Percentiles rank a stretch among this genome's conserved stretches.
phyloP scores from a whole-genome alignment of 129 eudicot genomes.

The Escallonia herrerae region DNA sequence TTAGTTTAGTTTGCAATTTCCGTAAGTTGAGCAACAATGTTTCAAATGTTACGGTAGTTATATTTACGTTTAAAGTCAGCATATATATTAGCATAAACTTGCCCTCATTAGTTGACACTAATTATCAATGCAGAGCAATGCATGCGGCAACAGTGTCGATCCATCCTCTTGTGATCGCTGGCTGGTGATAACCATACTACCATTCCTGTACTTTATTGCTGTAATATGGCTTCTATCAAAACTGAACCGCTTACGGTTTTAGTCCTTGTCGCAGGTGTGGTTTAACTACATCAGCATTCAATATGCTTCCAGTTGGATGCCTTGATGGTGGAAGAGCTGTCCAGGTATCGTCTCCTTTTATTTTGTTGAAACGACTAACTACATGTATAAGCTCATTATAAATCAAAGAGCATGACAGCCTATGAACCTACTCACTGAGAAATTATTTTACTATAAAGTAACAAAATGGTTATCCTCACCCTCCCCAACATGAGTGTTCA shows the following conservation, averaged over 20 bases:
- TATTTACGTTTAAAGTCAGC: too few relatives aligned
- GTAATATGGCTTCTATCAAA: slow-evolving; percentile 8
- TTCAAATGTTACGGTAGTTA: too few relatives aligned
- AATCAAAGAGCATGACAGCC: background rate
- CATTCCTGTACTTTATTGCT: slow-evolving; percentile 20
- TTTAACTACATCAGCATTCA: slow-evolving; percentile 89
- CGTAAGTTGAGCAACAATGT: too few relatives aligned
- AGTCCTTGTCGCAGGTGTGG: slow-evolving; percentile 75
- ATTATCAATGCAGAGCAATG: slow-evolving; percentile 52
- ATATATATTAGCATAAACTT: too few relatives aligned
- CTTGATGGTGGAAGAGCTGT: slow-evolving; percentile 98
- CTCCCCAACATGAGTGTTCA: too few relatives aligned
- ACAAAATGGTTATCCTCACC: too few relatives aligned
- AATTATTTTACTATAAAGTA: too few relatives aligned
- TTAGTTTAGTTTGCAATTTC: too few relatives aligned
- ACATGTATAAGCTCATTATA: background rate
- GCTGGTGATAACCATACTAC: slow-evolving; percentile 60
- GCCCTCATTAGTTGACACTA: too few relatives aligned
- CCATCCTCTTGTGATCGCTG: slow-evolving; percentile 97
- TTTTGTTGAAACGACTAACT: background rate
- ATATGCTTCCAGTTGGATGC: slow-evolving; percentile 97
- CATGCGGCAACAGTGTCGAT: slow-evolving; percentile 86
- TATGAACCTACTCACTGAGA: too few relatives aligned
- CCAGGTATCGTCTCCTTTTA: slow-evolving; percentile 47
- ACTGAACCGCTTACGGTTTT: slow-evolving; percentile 1